Percentiles rank a stretch among this genome's conserved stretches.
Conservation (phyloP, 2,329 filamentous ascomycete genomes). For the Alternaria ventricosa region DNA sequence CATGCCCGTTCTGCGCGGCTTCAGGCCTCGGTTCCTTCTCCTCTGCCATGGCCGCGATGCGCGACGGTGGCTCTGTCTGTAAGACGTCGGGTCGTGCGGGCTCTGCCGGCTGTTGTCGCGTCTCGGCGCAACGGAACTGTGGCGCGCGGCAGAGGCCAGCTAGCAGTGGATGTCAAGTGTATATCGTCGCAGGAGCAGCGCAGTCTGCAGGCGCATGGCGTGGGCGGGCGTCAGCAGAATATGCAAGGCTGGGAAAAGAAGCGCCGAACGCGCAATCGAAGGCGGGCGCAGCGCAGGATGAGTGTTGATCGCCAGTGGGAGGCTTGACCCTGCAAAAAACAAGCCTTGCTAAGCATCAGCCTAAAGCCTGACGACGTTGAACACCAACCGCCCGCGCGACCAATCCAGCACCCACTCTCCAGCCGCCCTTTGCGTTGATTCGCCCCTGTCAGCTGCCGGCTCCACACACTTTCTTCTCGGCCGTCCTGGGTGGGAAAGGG, state of each 20-base stretch:
- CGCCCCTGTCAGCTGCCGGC: neutral
- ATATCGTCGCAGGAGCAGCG: neutral
- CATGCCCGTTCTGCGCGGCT: conserved; percentile 18
- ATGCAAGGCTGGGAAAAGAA: conserved; percentile 1
- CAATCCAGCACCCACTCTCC: neutral
- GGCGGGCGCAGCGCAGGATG: conserved; percentile 19
- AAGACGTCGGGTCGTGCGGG: neutral
- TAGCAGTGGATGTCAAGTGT: neutral
- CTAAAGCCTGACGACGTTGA: neutral
- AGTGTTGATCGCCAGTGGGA: conserved; percentile 9
- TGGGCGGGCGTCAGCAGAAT: neutral
- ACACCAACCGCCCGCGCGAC: neutral
- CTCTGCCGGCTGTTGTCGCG: neutral
- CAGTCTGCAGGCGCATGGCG: neutral
- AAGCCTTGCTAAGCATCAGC: conserved; percentile 27
- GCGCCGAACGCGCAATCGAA: conserved; percentile 11
- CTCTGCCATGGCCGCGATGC: conserved; percentile 19
- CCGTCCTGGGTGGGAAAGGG: neutral
- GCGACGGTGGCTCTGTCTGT: conserved; percentile 9
- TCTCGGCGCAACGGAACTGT: conserved; percentile 7
- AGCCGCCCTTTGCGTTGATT: neutral
- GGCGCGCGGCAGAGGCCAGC: neutral
- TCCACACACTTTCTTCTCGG: conserved; percentile 4
- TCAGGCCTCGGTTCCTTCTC: conserved; percentile 13
- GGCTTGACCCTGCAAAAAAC: conserved; percentile 14